Base-by-base conservation (phyloP, 2,329 filamentous ascomycete genomes). In the Teratosphaeria epicoccoides region DNA sequence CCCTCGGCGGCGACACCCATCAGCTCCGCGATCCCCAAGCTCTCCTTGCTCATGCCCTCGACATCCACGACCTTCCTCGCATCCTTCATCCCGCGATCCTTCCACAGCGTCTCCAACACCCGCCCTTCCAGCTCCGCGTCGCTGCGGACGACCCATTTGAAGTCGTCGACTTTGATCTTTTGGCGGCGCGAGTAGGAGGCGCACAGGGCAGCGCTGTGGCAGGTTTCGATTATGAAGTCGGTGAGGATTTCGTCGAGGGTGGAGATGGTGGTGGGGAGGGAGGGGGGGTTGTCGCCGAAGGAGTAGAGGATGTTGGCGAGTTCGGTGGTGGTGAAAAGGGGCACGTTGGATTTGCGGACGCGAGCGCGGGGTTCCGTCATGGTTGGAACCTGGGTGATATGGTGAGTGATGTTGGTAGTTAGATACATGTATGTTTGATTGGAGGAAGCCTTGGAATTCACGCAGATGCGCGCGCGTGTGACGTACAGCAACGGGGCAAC, bases 161-260 rank as follows among this genome's bases (percentile, higher is more conserved):
- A 95, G 70, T 98, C 93, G 64, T 96, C 91, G 63, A 95, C 87
- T 70, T 98, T 98, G 72, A 98, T 89, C 73, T 98, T 98, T 63
- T 95, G 88, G 1, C 93, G 86, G 0, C 89, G 85, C 2, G 87
- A 83, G 70, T 95, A 88, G 68, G 87, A 83, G 0, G 93, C 93
- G 49, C 85, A 84, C 44, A 87, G 82, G 4, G 89, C 88, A 3
- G 93, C 91, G 66, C 88, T 85, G 73, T 95, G 93, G 71, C 87
- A 91, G 50, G 93, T 84, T 68, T 93, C 88, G 67, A 95, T 88
- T 67, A 97, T 88, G 75, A 95, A 96, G 74, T 97, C 93, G 56
- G 90, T 95, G 55, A 95, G 82, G 61, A 97, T 91, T 72, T 96
- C 90, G 75, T 97, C 93, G 48, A 97, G 83, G 49, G 91, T 81